Evolutionary conservation across 129 eudicot species (phyloP).

Genomic region (Kitagawia praeruptora): DNA sequence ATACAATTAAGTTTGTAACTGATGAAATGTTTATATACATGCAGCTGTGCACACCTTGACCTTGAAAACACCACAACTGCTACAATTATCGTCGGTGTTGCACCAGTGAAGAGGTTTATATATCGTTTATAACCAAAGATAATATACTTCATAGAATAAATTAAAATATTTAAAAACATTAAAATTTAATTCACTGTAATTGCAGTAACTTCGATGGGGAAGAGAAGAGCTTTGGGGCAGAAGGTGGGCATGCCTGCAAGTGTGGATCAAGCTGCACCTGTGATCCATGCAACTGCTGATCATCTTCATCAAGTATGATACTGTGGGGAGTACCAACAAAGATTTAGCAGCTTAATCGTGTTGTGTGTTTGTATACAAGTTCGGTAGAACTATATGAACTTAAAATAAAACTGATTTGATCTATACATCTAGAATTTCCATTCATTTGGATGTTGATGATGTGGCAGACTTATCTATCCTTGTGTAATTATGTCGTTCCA

Average conservation of each 20-base stretch:
- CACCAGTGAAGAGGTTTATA: slow-evolving; percentile 48
- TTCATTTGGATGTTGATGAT: slow-evolving; percentile 8
- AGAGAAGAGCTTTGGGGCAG: slow-evolving; percentile 36
- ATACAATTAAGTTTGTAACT: neutral
- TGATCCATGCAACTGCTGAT: slow-evolving; percentile 9
- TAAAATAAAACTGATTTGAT: neutral
- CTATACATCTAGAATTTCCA: slow-evolving; percentile 3
- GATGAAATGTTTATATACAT: neutral
- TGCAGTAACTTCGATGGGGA: slow-evolving; percentile 34
- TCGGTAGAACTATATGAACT: neutral
- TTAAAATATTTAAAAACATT: neutral
- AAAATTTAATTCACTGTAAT: neutral
- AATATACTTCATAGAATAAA: neutral
- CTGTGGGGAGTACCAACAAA: neutral
- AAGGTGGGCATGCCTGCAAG: slow-evolving; percentile 45
- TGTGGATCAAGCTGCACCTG: slow-evolving; percentile 50
- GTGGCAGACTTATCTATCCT: neutral
- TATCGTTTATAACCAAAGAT: neutral
- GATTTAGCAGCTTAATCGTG: neutral
- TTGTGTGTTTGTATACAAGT: neutral
- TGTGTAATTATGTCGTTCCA: neutral
- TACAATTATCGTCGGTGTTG: slow-evolving; percentile 42
- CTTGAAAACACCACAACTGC: slow-evolving; percentile 36
- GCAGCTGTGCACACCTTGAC: slow-evolving; percentile 67
- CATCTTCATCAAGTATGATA: neutral